These are phyloP conservation scores for Irpex sp. DNA, from an alignment of 1,284 basidiomycete species.

Conservation along the genomic window DNA sequence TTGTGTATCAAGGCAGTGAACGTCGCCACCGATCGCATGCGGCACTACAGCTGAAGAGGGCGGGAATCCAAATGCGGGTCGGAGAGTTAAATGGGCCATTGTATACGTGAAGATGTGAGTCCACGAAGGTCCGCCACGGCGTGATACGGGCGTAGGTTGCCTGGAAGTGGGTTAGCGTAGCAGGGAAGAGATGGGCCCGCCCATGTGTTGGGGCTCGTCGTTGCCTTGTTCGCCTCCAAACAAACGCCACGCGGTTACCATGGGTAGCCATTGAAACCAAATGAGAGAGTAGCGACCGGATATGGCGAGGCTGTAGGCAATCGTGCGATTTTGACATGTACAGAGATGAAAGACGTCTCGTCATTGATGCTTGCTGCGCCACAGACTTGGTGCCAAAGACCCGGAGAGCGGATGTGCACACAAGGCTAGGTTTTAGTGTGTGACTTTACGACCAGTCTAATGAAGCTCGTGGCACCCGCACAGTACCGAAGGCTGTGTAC, in stretches of 20 bases:
- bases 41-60: neutral
- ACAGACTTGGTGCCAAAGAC: neutral
- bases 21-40: neutral
- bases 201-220: neutral
- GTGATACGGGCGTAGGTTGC: neutral
- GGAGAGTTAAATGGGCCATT: neutral
- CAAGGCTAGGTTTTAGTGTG: neutral
- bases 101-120: neutral
- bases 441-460: neutral
- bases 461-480: neutral
- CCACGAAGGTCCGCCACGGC: neutral
- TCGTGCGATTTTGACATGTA: neutral
- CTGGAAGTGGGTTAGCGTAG: neutral
- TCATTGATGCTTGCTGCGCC: neutral
- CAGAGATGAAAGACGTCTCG: neutral
- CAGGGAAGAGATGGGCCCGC: neutral
- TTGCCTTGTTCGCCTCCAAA: neutral
- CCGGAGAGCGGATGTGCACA: neutral
- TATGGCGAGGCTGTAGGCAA: neutral
- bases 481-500: neutral
- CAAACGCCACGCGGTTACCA: slow-evolving; percentile 1
- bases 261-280: neutral
- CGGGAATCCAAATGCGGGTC: neutral
- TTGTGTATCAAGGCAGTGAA: neutral
- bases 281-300: neutral